These are phyloP conservation scores for Tympanopsis confertula DNA, from an alignment of 2,329 filamentous ascomycete species.

Conservation along the genomic window DNA sequence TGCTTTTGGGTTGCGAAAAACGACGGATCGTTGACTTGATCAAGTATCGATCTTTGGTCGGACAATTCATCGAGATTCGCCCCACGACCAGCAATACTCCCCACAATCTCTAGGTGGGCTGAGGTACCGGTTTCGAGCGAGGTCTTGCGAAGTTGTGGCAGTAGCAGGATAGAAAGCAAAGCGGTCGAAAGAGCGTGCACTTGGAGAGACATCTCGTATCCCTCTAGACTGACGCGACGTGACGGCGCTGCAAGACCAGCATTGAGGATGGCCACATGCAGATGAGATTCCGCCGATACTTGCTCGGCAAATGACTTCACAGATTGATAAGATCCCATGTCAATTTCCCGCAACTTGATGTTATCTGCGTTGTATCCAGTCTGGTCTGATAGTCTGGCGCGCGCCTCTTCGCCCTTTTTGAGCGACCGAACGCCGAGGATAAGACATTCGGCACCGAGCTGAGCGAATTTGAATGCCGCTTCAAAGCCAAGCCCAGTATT, in stretches of 20 bases:
- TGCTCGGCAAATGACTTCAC: constrained; percentile 26
- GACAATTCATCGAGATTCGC: constrained; percentile 13
- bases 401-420: constrained; percentile 26
- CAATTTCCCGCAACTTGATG: constrained; percentile 29
- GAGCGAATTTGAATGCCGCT: constrained; percentile 32
- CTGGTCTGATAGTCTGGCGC: constrained; percentile 20
- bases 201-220: constrained; percentile 38
- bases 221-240: constrained; percentile 22
- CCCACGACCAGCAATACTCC: constrained; percentile 9
- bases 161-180: constrained; percentile 36
- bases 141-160: constrained; percentile 28
- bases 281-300: constrained; percentile 17
- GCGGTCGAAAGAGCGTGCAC: constrained; percentile 45
- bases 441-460: constrained; percentile 24
- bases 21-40: constrained; percentile 7
- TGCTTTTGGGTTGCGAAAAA: constrained; percentile 8
- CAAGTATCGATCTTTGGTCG: constrained; percentile 14
- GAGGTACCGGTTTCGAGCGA: constrained; percentile 13
- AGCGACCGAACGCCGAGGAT: constrained; percentile 31
- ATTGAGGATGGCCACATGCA: constrained; percentile 32
- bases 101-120: constrained; percentile 28
- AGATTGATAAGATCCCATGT: constrained; percentile 30
- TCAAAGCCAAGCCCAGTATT: constrained; percentile 37
- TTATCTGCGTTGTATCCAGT: constrained; percentile 15
- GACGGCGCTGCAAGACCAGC: constrained; percentile 26